A percentile compares a stretch with the other conserved stretches of the same genome.
These are phyloP conservation scores for Eucalyptus pauciflora DNA, from an alignment of 345 rosid genomes.

Conservation along the genomic window DNA sequence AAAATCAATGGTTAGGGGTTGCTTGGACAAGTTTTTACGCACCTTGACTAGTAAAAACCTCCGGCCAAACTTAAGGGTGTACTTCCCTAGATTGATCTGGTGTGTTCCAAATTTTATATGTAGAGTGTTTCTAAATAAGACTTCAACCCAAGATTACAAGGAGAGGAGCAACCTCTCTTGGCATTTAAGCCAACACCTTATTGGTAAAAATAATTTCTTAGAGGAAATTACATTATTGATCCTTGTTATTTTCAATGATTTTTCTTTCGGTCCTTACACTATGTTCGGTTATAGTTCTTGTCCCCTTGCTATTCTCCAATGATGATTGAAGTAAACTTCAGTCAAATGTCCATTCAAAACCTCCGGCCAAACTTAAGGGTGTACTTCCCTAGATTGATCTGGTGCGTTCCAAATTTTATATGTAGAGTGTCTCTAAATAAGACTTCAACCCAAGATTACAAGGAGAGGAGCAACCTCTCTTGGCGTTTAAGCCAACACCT, in stretches of 20 bases:
- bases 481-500: neutral
- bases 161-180: neutral
- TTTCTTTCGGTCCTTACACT: neutral
- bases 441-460: neutral
- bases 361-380: neutral
- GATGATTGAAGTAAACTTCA: neutral
- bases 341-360: neutral
- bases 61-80: neutral
- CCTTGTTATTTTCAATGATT: neutral
- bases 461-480: neutral
- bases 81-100: rapidly evolving
- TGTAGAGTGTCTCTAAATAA: neutral
- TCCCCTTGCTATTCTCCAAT: neutral
- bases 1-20: neutral
- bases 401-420: neutral
- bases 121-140: neutral
- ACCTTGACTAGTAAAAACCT: neutral
- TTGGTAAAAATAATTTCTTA: neutral
- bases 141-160: neutral
- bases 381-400: neutral
- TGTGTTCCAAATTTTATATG: neutral
- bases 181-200: neutral
- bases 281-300: neutral
- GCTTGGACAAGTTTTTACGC: neutral
- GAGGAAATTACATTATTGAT: neutral